Percentiles rank a stretch among this genome's conserved stretches.
These are phyloP conservation scores for Bolboschoenus planiculmis DNA, from an alignment of 176 grass and related monocot genomes.

Conservation along the genomic window DNA sequence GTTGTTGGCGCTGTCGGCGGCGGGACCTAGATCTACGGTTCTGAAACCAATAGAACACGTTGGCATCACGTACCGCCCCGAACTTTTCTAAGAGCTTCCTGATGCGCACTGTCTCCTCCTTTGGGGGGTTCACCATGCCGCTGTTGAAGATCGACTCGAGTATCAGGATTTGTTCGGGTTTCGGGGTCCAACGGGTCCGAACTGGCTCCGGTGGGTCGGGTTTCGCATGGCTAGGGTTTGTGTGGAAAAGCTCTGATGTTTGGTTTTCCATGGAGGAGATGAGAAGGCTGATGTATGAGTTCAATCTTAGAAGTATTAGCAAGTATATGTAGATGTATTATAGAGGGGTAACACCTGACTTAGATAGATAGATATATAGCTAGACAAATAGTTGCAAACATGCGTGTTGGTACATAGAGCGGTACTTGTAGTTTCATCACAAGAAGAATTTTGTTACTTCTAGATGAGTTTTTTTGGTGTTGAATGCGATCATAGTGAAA, in stretches of 20 bases:
- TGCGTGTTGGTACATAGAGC: constrained; percentile 8
- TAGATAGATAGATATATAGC: background rate
- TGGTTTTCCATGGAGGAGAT: constrained; percentile 20
- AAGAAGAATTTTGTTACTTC: constrained; percentile 19
- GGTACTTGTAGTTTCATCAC: constrained; percentile 21
- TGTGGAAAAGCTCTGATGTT: constrained; percentile 6
- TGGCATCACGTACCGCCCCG: constrained; percentile 83
- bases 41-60: constrained; percentile 99
- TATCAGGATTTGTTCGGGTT: constrained; percentile 93
- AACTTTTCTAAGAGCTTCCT: constrained; percentile 93
- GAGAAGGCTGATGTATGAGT: background rate
- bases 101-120: constrained; percentile 89
- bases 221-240: constrained; percentile 14
- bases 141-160: constrained; percentile 98
- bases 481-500: background rate
- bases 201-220: constrained; percentile 39
- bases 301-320: background rate
- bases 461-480: background rate
- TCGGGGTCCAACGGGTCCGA: constrained; percentile 82
- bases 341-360: constrained; percentile 1
- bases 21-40: constrained; percentile 82
- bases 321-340: background rate
- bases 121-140: constrained; percentile 93
- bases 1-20: constrained; percentile 78
- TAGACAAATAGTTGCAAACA: background rate